These are phyloP conservation scores for Picochlorum costavermella DNA, from an alignment of 139 green algal species.

Conservation along the genomic window DNA sequence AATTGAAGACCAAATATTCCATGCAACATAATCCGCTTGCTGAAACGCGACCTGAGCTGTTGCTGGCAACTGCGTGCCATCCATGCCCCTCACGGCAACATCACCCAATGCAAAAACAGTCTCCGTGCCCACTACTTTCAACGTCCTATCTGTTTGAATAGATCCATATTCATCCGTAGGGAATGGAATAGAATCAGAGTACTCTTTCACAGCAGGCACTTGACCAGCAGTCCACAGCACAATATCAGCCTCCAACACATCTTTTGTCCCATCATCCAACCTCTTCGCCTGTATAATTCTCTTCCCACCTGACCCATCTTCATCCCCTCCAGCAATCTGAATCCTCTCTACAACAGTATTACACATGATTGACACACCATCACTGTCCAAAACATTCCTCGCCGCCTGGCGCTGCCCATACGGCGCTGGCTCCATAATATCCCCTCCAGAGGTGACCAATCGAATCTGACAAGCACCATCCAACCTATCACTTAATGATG, in stretches of 20 bases:
- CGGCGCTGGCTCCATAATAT: constrained; percentile 59
- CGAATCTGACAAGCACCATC: constrained; percentile 34
- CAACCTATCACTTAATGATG: constrained; percentile 60
- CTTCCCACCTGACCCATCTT: neutral
- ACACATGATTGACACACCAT: constrained; percentile 54
- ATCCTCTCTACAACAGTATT: constrained; percentile 29
- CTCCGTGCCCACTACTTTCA: constrained; percentile 56
- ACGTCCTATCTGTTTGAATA: constrained; percentile 66
- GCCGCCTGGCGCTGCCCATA: constrained; percentile 61
- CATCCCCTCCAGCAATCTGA: constrained; percentile 1
- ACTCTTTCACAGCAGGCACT: constrained; percentile 10
- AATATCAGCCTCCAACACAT: constrained; percentile 55
- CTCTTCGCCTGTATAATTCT: constrained; percentile 11
- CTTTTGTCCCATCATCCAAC: constrained; percentile 18
- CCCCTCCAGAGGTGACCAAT: constrained; percentile 47
- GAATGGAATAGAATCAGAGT: constrained; percentile 53
- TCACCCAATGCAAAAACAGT: constrained; percentile 92
- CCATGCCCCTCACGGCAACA: constrained; percentile 32
- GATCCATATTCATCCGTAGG: constrained; percentile 44
- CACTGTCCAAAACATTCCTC: constrained; percentile 28
- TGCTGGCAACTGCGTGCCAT: constrained; percentile 30
- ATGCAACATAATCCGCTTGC: constrained; percentile 94
- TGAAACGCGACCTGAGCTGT: constrained; percentile 95
- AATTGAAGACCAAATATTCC: constrained; percentile 94
- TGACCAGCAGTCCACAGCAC: constrained; percentile 85